phyloP scores from a whole-genome alignment of 164 flowering plant species.

The Nymphaea thermarum region DNA sequence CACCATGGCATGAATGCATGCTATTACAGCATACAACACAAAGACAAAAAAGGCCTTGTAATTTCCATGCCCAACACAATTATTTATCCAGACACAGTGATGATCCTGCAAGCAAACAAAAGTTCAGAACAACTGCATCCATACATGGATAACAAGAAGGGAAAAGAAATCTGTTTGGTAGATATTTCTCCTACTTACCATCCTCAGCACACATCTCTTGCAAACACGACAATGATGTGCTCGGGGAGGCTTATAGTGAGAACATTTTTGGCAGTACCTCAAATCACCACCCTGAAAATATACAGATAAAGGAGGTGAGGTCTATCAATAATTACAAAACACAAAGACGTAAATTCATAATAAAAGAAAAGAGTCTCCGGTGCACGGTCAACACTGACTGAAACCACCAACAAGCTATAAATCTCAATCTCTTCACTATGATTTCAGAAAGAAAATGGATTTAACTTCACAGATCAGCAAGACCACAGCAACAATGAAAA shows the following conservation, averaged over 20 bases:
- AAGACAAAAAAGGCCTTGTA: constrained; percentile 85
- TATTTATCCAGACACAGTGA: constrained; percentile 93
- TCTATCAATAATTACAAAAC: not conserved
- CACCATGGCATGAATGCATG: constrained; percentile 83
- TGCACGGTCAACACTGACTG: not conserved
- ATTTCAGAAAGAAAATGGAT: too few relatives aligned
- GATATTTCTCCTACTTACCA: constrained; percentile 42
- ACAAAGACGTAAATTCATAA: not conserved
- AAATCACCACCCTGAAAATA: constrained; percentile 80
- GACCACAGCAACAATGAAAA: not conserved
- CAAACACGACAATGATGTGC: constrained; percentile 96
- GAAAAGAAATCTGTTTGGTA: not conserved
- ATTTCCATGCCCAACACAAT: constrained; percentile 92
- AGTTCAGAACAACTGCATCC: not conserved
- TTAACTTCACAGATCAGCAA: not conserved
- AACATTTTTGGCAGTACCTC: constrained; percentile 93
- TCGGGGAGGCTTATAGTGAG: constrained; percentile 85
- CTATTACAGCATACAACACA: constrained; percentile 54
- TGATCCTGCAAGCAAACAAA: constrained; percentile 53
- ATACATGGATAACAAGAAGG: not conserved
- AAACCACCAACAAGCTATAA: not conserved
- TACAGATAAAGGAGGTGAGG: not conserved
- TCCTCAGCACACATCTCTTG: constrained; percentile 81
- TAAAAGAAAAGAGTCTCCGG: not conserved
- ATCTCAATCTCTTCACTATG: too few relatives aligned